These are phyloP conservation scores for Collybia nuda DNA, from an alignment of 768 basidiomycete genomes.

Conservation along the genomic window DNA sequence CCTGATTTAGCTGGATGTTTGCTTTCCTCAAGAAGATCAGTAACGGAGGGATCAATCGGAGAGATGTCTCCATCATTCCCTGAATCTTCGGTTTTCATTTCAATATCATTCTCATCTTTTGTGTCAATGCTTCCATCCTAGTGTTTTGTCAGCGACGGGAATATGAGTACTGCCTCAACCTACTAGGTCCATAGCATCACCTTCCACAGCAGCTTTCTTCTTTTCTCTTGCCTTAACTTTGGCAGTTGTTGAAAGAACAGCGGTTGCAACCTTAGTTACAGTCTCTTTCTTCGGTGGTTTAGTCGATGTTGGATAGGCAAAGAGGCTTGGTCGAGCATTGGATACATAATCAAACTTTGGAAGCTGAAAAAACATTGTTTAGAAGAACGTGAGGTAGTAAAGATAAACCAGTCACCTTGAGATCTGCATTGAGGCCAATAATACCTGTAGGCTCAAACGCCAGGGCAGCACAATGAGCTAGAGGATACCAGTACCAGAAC, in stretches of 20 bases:
- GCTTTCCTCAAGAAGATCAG: conserved; percentile 43
- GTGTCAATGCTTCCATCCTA: conserved; percentile 56
- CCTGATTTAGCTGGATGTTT: conserved; percentile 40
- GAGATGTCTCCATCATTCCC: conserved; percentile 56
- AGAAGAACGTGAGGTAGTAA: not conserved
- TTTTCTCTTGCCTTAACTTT: conserved; percentile 96
- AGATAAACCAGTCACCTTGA: conserved; percentile 56
- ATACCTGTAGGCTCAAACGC: conserved; percentile 96
- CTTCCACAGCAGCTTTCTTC: conserved; percentile 83
- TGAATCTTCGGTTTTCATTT: conserved; percentile 72
- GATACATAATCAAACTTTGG: conserved; percentile 92
- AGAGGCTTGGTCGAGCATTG: conserved; percentile 87
- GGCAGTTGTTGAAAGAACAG: conserved; percentile 95
- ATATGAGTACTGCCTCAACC: conserved; percentile 23
- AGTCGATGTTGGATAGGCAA: conserved; percentile 85
- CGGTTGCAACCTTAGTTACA: conserved; percentile 88
- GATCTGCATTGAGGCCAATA: conserved; percentile 83
- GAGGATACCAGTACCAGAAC: conserved; percentile 99
- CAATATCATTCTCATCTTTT: conserved; percentile 65
- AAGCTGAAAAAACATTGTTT: conserved; percentile 47
- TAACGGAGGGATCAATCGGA: conserved; percentile 53
- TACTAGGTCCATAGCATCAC: conserved; percentile 82
- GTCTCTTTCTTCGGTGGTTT: conserved; percentile 93
- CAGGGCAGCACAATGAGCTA: conserved; percentile 89
- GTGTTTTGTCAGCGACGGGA: conserved; percentile 11